A percentile compares a stretch with the other conserved stretches of the same genome.
Conservation (phyloP, 2,329 filamentous ascomycete genomes). For the Zasmidium citrigriseum region DNA sequence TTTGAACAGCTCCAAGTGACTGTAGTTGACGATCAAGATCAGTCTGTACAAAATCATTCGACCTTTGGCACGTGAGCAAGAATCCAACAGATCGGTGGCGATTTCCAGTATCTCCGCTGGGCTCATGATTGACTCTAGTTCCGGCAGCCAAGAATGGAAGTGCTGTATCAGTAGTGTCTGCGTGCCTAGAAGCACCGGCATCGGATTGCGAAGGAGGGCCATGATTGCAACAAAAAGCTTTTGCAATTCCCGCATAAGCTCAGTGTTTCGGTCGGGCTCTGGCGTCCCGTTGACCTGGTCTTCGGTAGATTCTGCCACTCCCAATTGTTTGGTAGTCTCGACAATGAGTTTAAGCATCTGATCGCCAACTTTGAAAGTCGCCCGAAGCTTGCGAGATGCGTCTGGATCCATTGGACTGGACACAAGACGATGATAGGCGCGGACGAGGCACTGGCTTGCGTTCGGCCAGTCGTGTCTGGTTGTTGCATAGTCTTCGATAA, state of each 20-base stretch:
- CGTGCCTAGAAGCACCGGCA: slow-evolving; percentile 84
- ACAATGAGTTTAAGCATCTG: slow-evolving; percentile 95
- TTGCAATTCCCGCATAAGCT: slow-evolving; percentile 80
- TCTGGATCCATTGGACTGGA: slow-evolving; percentile 81
- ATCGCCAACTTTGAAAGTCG: slow-evolving; percentile 91
- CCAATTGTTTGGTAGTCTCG: slow-evolving; percentile 74
- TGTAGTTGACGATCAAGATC: slow-evolving; percentile 89
- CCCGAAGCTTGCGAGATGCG: slow-evolving; percentile 78
- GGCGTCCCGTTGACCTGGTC: slow-evolving; percentile 11
- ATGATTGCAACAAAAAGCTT: slow-evolving; percentile 89
- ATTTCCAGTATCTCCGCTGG: slow-evolving; percentile 87
- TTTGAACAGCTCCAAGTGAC: slow-evolving; percentile 77
- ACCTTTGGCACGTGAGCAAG: slow-evolving; percentile 82
- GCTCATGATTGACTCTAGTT: slow-evolving; percentile 73
- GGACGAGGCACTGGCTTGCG: slow-evolving; percentile 81
- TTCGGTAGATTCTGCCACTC: slow-evolving; percentile 4
- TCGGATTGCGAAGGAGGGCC: slow-evolving; percentile 81
- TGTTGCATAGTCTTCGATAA: slow-evolving; percentile 90
- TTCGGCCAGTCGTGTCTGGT: slow-evolving; percentile 90
- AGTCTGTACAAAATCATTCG: slow-evolving; percentile 92
- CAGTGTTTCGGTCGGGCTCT: slow-evolving; percentile 51
- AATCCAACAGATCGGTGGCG: slow-evolving; percentile 90
- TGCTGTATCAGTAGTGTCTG: slow-evolving; percentile 95
- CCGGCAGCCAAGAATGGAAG: slow-evolving; percentile 96
- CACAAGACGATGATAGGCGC: slow-evolving; percentile 82